phyloP scores from a whole-genome alignment of 2,329 filamentous ascomycete species.

The Ascochyta rabiei region DNA sequence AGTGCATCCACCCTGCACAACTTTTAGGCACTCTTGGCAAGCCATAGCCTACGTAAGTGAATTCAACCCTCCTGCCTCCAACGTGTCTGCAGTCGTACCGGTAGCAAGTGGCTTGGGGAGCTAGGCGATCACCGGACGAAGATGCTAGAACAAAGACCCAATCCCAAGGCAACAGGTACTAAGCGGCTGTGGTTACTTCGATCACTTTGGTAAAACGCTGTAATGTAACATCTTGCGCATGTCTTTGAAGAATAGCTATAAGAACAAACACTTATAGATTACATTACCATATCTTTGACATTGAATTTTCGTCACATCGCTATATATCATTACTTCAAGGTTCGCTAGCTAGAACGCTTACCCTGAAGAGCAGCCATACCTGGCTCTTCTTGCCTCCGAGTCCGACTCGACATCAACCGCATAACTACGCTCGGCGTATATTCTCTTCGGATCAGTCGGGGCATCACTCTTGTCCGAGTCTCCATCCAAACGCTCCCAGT shows the following conservation, averaged over 20 bases:
- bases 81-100: no score
- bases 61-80: neutral
- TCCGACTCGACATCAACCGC: constrained; percentile 23
- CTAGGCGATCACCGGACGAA: neutral
- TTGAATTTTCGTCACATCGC: no score
- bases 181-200: neutral
- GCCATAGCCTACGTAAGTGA: neutral
- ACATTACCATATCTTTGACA: no score
- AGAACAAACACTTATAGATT: no score
- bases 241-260: no score
- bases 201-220: no score
- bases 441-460: constrained; percentile 18
- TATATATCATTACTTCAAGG: neutral
- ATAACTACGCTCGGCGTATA: constrained; percentile 21
- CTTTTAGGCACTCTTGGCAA: neutral
- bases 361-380: neutral
- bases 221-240: no score
- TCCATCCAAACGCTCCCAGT: constrained; percentile 29
- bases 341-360: neutral
- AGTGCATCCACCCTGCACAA: neutral
- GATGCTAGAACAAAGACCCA: neutral
- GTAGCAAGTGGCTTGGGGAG: no score
- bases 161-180: neutral
- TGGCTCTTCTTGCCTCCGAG: neutral
- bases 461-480: constrained; percentile 22